Evolutionary conservation across 163 green algal genomes (phyloP), one percentile per base, ranked within the genome.

Genomic region (Scenedesmus sp.): DNA sequence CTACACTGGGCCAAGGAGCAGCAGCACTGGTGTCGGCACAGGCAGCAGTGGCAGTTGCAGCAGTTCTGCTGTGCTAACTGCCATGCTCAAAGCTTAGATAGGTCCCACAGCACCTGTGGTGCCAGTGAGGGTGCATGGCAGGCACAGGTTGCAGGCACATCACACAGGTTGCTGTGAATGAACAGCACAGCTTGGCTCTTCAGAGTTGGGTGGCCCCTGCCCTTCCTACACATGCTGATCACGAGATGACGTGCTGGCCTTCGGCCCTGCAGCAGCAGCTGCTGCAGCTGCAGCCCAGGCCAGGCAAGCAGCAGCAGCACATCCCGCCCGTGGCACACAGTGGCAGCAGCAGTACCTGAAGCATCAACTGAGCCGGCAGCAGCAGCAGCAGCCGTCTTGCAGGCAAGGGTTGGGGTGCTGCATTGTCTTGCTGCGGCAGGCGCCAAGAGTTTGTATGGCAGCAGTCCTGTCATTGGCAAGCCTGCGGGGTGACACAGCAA

Each of bases 151-250:
- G 97, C 76, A 94, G 95, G 61, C 93, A 95, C 4, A 94, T 91
- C 15, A 81, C 53, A 37, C 35, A 76, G 43, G 87, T 97, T 2
- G 94, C 94, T 22, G 96, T 99, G 53, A 97, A 96, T 20, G 97
- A 99, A 88, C 98, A 98, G 93, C 97, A 99, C 93, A 96, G 94
- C 0, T 91, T 99, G 37, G 96, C 95, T n/a, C 83, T 99, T 81
- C 95, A 98, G 92, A 83, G 49, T 10, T 97, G 95, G 95, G 81
- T 70, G 22, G 46, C 78, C 43, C 95, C 88, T 37, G 83, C 80
- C 12, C 78, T 95, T 83, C 91, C 93, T 22, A 0, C 30, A 15
- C 33, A 72, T 79, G 49, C 70, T 1, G 81, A 93, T 37, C 42
- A 82, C 33, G 87, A 33, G 89, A 76, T 26, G 43, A 72, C 51